Conservation (phyloP, 1,139 yeast species). For the Saccharomyces hybrid region DNA sequence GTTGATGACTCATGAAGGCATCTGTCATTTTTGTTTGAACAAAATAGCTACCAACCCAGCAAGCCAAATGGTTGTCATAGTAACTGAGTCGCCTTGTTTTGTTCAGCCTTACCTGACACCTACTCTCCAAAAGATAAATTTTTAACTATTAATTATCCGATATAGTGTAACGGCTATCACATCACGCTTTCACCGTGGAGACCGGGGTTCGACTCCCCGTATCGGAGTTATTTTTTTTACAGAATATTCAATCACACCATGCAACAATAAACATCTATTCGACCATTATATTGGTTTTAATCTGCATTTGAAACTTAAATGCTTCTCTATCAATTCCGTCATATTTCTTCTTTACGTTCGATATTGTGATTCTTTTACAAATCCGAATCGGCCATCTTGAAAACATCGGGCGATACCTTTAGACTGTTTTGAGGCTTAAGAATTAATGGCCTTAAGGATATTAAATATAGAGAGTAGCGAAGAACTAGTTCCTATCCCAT, state of each 20-base stretch:
- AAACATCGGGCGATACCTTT: not conserved
- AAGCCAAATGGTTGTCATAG: not conserved
- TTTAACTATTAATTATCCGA: slow-evolving; percentile 5
- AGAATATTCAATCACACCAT: too few species aligned
- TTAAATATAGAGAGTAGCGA: not conserved
- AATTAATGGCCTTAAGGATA: not conserved
- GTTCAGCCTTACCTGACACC: not conserved
- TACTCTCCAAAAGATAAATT: not conserved
- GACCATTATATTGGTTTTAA: not conserved
- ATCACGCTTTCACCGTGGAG: slow-evolving; percentile 6
- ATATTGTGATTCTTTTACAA: not conserved
- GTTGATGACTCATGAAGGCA: too few species aligned
- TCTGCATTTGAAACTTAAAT: not conserved
- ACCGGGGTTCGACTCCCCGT: not conserved
- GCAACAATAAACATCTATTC: not conserved
- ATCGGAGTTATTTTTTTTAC: not conserved
- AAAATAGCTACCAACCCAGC: not conserved
- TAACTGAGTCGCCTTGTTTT: not conserved
- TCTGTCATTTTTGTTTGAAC: not conserved
- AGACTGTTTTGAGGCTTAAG: not conserved
- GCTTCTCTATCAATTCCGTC: not conserved
- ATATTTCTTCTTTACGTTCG: not conserved
- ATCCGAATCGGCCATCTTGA: not conserved
- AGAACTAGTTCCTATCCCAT: not conserved
- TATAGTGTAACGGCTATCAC: slow-evolving; percentile 16